These are phyloP conservation scores for Exophiala aquamarina DNA, from an alignment of 2,329 filamentous ascomycete species.

Conservation along the genomic window DNA sequence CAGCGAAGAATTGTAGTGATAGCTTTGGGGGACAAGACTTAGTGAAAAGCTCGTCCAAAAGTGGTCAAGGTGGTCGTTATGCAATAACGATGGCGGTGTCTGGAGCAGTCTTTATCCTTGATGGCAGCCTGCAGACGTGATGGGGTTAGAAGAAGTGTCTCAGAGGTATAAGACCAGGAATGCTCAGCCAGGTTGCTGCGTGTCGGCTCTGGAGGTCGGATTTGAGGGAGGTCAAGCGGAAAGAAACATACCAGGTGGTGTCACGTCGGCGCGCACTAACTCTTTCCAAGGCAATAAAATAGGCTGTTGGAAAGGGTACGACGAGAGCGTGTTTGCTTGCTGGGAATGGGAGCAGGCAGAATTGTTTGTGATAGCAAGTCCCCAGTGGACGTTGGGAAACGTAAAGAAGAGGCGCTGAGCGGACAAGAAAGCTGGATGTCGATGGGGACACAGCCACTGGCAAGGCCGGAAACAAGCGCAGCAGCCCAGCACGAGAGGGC, in stretches of 20 bases:
- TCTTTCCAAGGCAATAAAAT: slow-evolving; percentile 4
- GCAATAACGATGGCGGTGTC: slow-evolving; percentile 2
- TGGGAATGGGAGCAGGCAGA: slow-evolving; percentile 4
- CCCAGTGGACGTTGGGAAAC: neutral
- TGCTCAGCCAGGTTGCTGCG: neutral
- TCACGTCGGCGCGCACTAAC: slow-evolving; percentile 12
- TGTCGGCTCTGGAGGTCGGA: slow-evolving; percentile 3
- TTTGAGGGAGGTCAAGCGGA: neutral
- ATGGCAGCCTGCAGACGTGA: slow-evolving; percentile 19
- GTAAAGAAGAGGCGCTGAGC: neutral
- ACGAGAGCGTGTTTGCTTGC: slow-evolving; percentile 13
- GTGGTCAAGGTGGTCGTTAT: slow-evolving; percentile 1
- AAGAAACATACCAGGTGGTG: slow-evolving; percentile 19
- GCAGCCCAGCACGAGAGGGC: no score
- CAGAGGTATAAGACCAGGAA: neutral
- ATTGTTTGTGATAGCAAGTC: slow-evolving; percentile 18
- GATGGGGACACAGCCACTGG: slow-evolving; percentile 22
- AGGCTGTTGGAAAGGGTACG: slow-evolving; percentile 5
- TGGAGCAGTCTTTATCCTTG: slow-evolving; percentile 7
- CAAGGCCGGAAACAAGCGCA: slow-evolving; percentile 6
- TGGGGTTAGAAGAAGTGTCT: slow-evolving; percentile 12
- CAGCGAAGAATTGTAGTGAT: neutral
- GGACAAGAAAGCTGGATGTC: slow-evolving; percentile 9
- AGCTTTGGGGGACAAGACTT: slow-evolving; percentile 46
- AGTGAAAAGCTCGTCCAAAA: slow-evolving; percentile 50